Evolutionary conservation across 2,329 filamentous ascomycete genomes (phyloP).

Genomic region (Cyanodermella asteris): DNA sequence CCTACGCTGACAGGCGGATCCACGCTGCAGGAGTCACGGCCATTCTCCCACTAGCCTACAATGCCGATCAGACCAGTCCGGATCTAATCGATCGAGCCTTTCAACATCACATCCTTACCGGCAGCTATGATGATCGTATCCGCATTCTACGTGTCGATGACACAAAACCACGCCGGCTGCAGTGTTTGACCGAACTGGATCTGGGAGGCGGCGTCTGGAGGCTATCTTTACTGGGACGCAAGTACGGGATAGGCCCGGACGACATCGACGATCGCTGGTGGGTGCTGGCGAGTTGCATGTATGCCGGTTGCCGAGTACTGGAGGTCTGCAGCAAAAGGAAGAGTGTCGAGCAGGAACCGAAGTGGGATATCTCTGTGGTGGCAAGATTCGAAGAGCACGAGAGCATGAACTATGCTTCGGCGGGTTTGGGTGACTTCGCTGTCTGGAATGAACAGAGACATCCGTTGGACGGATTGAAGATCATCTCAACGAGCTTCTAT

Average conservation of each 20-base stretch:
- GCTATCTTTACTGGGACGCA: slow-evolving; percentile 36
- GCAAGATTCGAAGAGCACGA: slow-evolving; percentile 62
- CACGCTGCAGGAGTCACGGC: slow-evolving; percentile 75
- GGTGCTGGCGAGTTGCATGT: slow-evolving; percentile 83
- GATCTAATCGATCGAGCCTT: no score
- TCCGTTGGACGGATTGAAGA: slow-evolving; percentile 11
- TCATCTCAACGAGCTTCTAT: slow-evolving; percentile 31
- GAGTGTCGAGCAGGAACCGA: slow-evolving; percentile 14
- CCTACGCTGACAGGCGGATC: slow-evolving; percentile 18
- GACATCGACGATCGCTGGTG: slow-evolving; percentile 14
- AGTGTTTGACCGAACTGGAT: slow-evolving; percentile 39
- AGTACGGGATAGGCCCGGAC: slow-evolving; percentile 4
- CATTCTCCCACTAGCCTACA: slow-evolving; percentile 44
- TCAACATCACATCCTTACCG: no score
- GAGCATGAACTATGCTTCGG: slow-evolving; percentile 75
- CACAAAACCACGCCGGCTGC: slow-evolving; percentile 19
- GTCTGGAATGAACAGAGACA: slow-evolving; percentile 2
- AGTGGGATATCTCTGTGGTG: slow-evolving; percentile 45
- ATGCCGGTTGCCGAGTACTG: slow-evolving; percentile 56
- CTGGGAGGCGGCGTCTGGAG: slow-evolving; percentile 76
- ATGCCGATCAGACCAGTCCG: slow-evolving; percentile 16
- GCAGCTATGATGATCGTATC: slow-evolving; percentile 75
- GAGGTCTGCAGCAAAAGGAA: slow-evolving; percentile 20
- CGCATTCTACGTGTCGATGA: slow-evolving; percentile 39
- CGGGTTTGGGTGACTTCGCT: slow-evolving; percentile 9